Evolutionary conservation across 495 filamentous ascomycete genomes (phyloP).

Genomic region (Beverwykella pulmonaria): DNA sequence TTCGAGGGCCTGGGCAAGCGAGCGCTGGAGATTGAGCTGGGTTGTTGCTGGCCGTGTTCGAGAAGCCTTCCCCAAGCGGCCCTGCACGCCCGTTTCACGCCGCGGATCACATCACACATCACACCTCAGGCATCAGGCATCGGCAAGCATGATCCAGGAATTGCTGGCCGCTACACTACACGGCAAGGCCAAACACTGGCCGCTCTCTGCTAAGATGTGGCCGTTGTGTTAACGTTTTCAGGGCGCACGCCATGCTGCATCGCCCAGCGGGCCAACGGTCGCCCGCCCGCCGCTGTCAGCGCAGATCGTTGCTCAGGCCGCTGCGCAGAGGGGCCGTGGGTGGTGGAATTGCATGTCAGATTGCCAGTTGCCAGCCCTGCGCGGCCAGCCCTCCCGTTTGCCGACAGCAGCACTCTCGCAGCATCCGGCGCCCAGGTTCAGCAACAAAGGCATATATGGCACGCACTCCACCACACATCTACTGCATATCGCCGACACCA

Average conservation of each 20-base stretch:
- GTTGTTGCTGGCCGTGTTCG: slow-evolving; percentile 22
- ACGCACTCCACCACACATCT: background rate
- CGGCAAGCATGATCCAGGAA: background rate
- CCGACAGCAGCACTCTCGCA: slow-evolving; percentile 18
- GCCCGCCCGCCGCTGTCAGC: slow-evolving; percentile 10
- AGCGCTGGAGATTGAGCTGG: slow-evolving; percentile 2
- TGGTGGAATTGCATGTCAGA: background rate
- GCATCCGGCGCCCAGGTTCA: slow-evolving; percentile 18
- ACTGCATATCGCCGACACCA: no score
- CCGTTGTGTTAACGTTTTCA: slow-evolving; percentile 1
- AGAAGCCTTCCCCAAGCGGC: slow-evolving; percentile 17
- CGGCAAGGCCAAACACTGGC: background rate
- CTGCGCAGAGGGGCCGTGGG: no score
- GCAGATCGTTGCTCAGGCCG: background rate
- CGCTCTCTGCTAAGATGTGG: background rate
- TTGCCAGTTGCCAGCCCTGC: slow-evolving; percentile 15
- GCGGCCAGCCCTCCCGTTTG: slow-evolving; percentile 24
- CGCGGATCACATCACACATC: no score
- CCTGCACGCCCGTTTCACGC: slow-evolving; percentile 11
- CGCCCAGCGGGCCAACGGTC: background rate
- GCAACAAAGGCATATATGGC: background rate
- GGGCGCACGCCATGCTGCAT: background rate
- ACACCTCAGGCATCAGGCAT: background rate
- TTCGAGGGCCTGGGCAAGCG: slow-evolving; percentile 14
- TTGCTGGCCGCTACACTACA: background rate